phyloP scores from a whole-genome alignment of 768 basidiomycete species.

The Chalciporus chontae region DNA sequence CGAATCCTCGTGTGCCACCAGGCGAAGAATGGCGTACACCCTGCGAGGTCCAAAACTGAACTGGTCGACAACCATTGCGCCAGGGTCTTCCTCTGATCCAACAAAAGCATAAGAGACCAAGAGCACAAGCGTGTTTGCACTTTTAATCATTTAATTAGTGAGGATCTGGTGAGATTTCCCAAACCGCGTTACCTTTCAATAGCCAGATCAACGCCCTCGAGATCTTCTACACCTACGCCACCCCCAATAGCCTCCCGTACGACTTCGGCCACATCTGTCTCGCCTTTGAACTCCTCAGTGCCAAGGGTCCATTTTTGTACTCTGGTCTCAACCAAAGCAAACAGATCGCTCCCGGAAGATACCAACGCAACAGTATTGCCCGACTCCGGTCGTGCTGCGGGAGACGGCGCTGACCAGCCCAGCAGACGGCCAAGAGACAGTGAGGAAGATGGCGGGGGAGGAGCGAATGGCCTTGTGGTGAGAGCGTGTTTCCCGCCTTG shows the following conservation, averaged over 20 bases:
- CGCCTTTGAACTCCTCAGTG: constrained; percentile 56
- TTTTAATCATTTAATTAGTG: constrained; percentile 18
- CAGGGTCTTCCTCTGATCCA: constrained; percentile 39
- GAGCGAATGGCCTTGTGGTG: constrained; percentile 54
- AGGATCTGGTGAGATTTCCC: background rate
- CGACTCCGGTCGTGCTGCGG: constrained; percentile 39
- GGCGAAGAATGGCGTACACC: constrained; percentile 58
- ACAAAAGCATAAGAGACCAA: constrained; percentile 65
- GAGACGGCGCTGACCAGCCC: constrained; percentile 39
- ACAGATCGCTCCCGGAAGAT: constrained; percentile 52
- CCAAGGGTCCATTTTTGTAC: constrained; percentile 61
- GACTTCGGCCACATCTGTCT: constrained; percentile 51
- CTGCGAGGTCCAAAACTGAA: constrained; percentile 49
- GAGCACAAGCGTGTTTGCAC: constrained; percentile 54
- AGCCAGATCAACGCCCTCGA: constrained; percentile 72
- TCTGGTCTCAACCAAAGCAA: constrained; percentile 64
- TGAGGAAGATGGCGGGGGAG: constrained; percentile 41
- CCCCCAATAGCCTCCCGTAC: constrained; percentile 47
- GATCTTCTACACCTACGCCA: constrained; percentile 50
- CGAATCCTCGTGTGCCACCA: constrained; percentile 32
- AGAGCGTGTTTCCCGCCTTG: constrained; percentile 67
- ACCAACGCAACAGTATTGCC: constrained; percentile 68
- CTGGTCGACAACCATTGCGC: constrained; percentile 32
- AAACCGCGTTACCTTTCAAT: constrained; percentile 47
- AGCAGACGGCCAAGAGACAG: constrained; percentile 42